Percentiles rank a stretch among this genome's conserved stretches.
These are phyloP conservation scores for Yamadazyma pseudoaaseri DNA, from an alignment of 1,139 yeast species.

Conservation along the genomic window DNA sequence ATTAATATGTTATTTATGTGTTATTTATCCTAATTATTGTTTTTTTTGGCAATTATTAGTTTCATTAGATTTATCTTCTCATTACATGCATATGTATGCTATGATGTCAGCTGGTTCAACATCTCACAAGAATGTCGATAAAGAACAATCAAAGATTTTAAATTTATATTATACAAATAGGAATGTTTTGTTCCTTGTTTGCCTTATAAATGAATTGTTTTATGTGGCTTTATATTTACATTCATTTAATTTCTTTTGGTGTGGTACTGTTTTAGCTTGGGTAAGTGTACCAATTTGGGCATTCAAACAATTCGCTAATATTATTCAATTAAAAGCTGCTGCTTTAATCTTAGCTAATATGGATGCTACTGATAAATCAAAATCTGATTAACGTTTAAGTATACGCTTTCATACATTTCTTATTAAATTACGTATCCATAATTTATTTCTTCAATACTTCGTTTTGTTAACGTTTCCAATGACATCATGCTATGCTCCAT, in stretches of 20 bases:
- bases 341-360: slow-evolving; percentile 74
- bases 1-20: slow-evolving; percentile 79
- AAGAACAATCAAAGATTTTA: slow-evolving; percentile 68
- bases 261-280: slow-evolving; percentile 65
- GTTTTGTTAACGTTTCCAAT: slow-evolving; percentile 26
- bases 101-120: slow-evolving; percentile 75
- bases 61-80: slow-evolving; percentile 89
- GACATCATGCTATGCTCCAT: slow-evolving; percentile 32
- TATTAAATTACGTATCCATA: slow-evolving; percentile 19
- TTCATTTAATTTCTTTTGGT: slow-evolving; percentile 62
- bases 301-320: slow-evolving; percentile 88
- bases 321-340: slow-evolving; percentile 85
- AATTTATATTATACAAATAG: slow-evolving; percentile 86
- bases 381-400: slow-evolving; percentile 7
- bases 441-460: slow-evolving; percentile 31
- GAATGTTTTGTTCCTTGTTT: slow-evolving; percentile 78
- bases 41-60: slow-evolving; percentile 82
- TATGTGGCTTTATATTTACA: slow-evolving; percentile 85
- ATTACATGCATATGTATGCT: slow-evolving; percentile 98
- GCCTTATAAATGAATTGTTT: slow-evolving; percentile 90
- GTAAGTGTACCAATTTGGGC: slow-evolving; percentile 82
- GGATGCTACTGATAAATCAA: slow-evolving; percentile 64
- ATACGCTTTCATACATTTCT: not conserved
- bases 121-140: slow-evolving; percentile 82
- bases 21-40: slow-evolving; percentile 66